Evolutionary conservation across 495 filamentous ascomycete species (phyloP), one percentile per base, ranked within the genome.

Genomic region (Penicillium ucsense): DNA sequence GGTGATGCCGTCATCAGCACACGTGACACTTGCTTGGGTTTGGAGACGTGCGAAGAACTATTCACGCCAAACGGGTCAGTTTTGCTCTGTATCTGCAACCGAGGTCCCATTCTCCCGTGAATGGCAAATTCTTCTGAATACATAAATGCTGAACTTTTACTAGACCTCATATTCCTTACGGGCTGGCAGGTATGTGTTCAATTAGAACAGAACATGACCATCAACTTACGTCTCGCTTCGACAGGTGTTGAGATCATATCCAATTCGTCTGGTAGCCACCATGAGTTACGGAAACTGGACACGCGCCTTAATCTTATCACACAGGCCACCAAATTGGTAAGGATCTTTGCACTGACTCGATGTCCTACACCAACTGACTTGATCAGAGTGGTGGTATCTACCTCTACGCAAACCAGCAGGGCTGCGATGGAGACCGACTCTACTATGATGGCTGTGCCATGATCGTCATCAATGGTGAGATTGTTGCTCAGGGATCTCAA

Each of bases 11-110:
- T 91, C 6, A 78, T 95, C 38, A 76, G 67, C 28, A 88, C 86
- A 4, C 65, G 67, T 10, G 89, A 94, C 53, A 89, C 84, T 0
- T 79, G 74, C 52, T 54, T 94, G 11, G 87, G 79, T 5, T 66
- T 74, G 4, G 87, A 92, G 61, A 88, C 85, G 0, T 90, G 86
- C 50, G 86, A 89, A 60, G 86, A 91, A 60, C 68, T 89, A 4
- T 90, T 88, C 43, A 86, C 83, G 3, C 84, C 85, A 3, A 71
- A 76, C 52, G 73, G 71, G 62, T 72, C 59, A 6, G 43, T 35
- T 29, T 20, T 20, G 20, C 20, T 20, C 20, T 20, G 20, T 20
- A 20, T 20, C 20, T 20, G 20, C 20, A 20, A 20, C 2, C 20
- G 20, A 20, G 20, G 20, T 20, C 20, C 20, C 20, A 20, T 20